These are phyloP conservation scores for Russula ochroleuca DNA, from an alignment of 768 basidiomycete species.

Conservation along the genomic window DNA sequence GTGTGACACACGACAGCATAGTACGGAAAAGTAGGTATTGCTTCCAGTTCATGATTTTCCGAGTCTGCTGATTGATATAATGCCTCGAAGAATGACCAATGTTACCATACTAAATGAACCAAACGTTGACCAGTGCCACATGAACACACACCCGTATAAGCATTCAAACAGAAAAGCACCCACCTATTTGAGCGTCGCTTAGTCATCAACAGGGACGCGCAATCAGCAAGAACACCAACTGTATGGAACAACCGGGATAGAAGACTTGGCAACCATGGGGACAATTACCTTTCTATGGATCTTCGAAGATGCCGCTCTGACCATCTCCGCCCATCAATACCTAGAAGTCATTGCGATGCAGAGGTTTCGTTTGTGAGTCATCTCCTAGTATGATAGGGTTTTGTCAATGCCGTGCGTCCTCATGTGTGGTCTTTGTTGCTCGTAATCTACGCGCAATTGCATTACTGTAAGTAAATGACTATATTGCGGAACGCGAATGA, in stretches of 20 bases:
- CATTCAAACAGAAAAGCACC: slow-evolving; percentile 97
- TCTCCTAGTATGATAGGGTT: slow-evolving; percentile 59
- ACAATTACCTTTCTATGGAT: slow-evolving; percentile 76
- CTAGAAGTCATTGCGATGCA: slow-evolving; percentile 81
- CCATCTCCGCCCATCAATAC: slow-evolving; percentile 79
- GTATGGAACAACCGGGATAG: slow-evolving; percentile 15
- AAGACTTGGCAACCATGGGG: slow-evolving; percentile 31
- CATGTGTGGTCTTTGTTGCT: slow-evolving; percentile 84
- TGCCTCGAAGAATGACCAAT: slow-evolving; percentile 52
- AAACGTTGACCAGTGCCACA: slow-evolving; percentile 38
- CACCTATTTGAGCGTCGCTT: no score
- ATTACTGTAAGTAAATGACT: no score
- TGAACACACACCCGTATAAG: slow-evolving; percentile 69
- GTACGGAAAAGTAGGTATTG: slow-evolving; percentile 88
- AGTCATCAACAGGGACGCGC: slow-evolving; percentile 25
- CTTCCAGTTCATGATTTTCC: slow-evolving; percentile 96
- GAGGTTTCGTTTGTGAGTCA: slow-evolving; percentile 67
- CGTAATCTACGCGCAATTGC: slow-evolving; percentile 65
- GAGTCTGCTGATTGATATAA: slow-evolving; percentile 92
- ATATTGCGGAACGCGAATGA: no score
- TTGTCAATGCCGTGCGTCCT: slow-evolving; percentile 93
- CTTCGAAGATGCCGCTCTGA: slow-evolving; percentile 76
- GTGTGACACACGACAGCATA: slow-evolving; percentile 71
- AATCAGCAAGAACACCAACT: slow-evolving; percentile 79
- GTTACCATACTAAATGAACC: slow-evolving; percentile 17